Evolutionary conservation across 2,329 filamentous ascomycete species (phyloP).

Genomic region (Blastomyces gilchristii): DNA sequence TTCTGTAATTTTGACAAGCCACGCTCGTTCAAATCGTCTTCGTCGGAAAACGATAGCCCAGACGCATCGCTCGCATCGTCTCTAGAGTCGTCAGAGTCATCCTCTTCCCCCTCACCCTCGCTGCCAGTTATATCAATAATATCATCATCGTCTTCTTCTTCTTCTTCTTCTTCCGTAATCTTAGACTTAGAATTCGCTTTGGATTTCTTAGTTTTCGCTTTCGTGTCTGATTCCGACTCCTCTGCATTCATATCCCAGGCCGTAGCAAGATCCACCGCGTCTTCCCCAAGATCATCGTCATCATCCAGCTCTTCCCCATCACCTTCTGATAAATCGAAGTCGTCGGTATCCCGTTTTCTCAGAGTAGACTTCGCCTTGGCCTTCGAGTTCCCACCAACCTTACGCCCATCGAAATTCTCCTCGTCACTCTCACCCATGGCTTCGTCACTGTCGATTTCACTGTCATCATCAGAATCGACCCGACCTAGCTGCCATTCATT

Average conservation of each 20-base stretch:
- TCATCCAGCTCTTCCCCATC: slow-evolving; percentile 28
- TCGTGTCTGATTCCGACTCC: slow-evolving; percentile 37
- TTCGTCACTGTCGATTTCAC: slow-evolving; percentile 63
- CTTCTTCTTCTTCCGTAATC: slow-evolving; percentile 27
- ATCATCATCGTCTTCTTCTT: slow-evolving; percentile 22
- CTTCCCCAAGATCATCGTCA: slow-evolving; percentile 54
- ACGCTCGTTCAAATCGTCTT: slow-evolving; percentile 37
- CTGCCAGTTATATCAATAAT: slow-evolving; percentile 39
- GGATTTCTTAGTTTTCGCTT: slow-evolving; percentile 26
- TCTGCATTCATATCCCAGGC: slow-evolving; percentile 49
- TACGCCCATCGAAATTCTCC: slow-evolving; percentile 70
- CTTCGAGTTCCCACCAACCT: slow-evolving; percentile 52
- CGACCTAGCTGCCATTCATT: slow-evolving; percentile 74
- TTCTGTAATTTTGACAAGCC: slow-evolving; percentile 56
- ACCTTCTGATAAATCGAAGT: slow-evolving; percentile 37
- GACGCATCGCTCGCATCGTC: slow-evolving; percentile 43
- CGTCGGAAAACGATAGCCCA: slow-evolving; percentile 40
- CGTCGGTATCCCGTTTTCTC: slow-evolving; percentile 31
- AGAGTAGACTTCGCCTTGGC: slow-evolving; percentile 23
- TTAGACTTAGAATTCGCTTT: slow-evolving; percentile 18
- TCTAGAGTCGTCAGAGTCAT: slow-evolving; percentile 34
- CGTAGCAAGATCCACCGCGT: slow-evolving; percentile 53
- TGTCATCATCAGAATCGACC: slow-evolving; percentile 56
- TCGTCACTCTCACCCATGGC: slow-evolving; percentile 84
- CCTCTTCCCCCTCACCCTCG: slow-evolving; percentile 30